A percentile compares a stretch with the other conserved stretches of the same genome.
These are phyloP conservation scores for Suhomyces bolitotheri DNA, from an alignment of 1,139 yeast genomes.

Conservation along the genomic window DNA sequence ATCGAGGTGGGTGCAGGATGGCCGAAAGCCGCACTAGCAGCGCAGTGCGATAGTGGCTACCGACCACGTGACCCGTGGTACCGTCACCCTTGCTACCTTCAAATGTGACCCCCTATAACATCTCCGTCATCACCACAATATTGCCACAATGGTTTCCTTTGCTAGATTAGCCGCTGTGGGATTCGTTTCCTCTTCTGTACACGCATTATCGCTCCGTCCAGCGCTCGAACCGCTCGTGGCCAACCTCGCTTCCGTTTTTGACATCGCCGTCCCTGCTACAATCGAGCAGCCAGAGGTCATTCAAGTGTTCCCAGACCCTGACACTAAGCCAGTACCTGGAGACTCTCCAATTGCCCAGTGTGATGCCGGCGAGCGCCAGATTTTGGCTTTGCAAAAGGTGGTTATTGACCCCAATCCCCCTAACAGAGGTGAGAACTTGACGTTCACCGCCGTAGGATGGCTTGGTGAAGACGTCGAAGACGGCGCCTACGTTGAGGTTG, in stretches of 20 bases:
- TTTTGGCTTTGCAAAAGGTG: constrained; percentile 61
- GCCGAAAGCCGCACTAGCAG: too few species aligned
- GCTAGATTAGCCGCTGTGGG: constrained; percentile 22
- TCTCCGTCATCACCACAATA: neutral
- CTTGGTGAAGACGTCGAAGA: constrained; percentile 57
- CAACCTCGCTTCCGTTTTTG: constrained; percentile 22
- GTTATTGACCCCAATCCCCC: constrained; percentile 86
- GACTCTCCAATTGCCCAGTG: constrained; percentile 82
- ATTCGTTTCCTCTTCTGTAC: constrained; percentile 15
- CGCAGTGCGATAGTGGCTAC: too few species aligned
- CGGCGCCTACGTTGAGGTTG: constrained; percentile 93
- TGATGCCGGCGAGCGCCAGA: constrained; percentile 62
- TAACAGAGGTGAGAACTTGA: constrained; percentile 71
- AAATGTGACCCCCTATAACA: too few species aligned
- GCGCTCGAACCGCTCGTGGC: constrained; percentile 21
- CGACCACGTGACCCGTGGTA: too few species aligned
- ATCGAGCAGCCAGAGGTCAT: constrained; percentile 14
- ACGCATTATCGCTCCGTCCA: constrained; percentile 27
- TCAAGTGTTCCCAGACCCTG: constrained; percentile 22
- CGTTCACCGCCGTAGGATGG: constrained; percentile 72
- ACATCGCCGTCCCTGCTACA: constrained; percentile 8
- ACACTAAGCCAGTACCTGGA: constrained; percentile 80
- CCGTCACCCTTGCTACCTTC: too few species aligned
- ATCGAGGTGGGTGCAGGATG: too few species aligned
- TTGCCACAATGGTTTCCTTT: constrained; percentile 29